Evolutionary conservation across 331 rosid genomes (phyloP), one percentile per base, ranked within the genome.

Genomic region (Malus hybrid): DNA sequence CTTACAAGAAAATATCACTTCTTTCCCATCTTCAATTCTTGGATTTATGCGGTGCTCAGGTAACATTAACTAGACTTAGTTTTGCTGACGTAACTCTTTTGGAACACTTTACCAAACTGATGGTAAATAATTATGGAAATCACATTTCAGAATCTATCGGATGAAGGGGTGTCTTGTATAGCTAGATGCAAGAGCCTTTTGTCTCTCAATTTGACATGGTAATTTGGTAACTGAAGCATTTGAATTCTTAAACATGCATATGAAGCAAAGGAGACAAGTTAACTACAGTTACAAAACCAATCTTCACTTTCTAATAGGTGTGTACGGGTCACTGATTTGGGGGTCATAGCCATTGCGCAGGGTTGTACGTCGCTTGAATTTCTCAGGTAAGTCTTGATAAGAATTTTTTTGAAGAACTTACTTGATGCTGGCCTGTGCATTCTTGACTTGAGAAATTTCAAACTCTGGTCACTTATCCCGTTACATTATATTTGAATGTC

Each of bases 31-130:
- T 93, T 69, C 76, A 79, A 75, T 79, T 81, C 81, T 74, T 90
- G 87, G 97, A 93, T 83, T 88, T 90, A 42, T 93, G 94, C 54
- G 96, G 96, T 52, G 97, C 90, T 72, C 97, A 87, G 97, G 97
- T 93, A 85, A 19, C 4, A 63, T 63, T 29, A 52, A 63, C 48
- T 7, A 83, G 57, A 78, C 19, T 73, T 54, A 4, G 42, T 71
- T 55, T 70, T 69, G 19, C 69, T 29, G 15, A 28, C 71, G 3
- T 24, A 67, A 73, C 68, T 50, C 63, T 76, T 74, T 74, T 32
- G 32, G 36, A 6, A 42, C 27, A 18, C 14, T 79, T 56, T 34
- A 73, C 75, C 60, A 56, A 67, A 55, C 65, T 77, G 36, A 75
- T 15, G 29, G 59, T 70, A 74, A 75, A 69, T 83, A 44, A 74